Conservation (phyloP, 768 basidiomycete genomes). For the Tephrocybe rancida region DNA sequence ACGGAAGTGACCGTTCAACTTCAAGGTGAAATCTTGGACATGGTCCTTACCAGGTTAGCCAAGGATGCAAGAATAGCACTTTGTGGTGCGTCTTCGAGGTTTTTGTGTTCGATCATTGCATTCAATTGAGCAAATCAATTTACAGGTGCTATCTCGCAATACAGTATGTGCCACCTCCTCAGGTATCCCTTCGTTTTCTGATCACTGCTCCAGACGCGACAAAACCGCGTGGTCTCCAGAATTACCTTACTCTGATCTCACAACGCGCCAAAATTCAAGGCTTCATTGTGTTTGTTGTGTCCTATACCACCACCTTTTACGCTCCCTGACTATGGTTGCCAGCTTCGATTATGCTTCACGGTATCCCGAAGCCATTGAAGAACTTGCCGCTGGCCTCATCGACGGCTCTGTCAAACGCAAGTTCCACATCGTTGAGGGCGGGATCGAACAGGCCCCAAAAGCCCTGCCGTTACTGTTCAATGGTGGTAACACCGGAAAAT, state of each 20-base stretch:
- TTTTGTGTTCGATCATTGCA: background rate
- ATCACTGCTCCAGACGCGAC: constrained; percentile 44
- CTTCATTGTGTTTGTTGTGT: constrained; percentile 67
- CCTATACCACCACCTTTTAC: background rate
- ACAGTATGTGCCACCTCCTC: constrained; percentile 52
- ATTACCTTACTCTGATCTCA: constrained; percentile 69
- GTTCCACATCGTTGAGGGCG: constrained; percentile 76
- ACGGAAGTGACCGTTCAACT: constrained; percentile 4
- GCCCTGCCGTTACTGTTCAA: constrained; percentile 73
- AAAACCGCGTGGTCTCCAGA: constrained; percentile 66
- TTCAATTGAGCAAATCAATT: constrained; percentile 1
- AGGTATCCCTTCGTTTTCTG: background rate
- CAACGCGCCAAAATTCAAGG: constrained; percentile 83
- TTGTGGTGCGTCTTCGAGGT: constrained; percentile 69
- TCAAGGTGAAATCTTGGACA: constrained; percentile 79
- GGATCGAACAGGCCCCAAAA: constrained; percentile 71
- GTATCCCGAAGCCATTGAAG: constrained; percentile 58
- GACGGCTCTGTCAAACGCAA: constrained; percentile 78
- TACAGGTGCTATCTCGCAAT: constrained; percentile 81
- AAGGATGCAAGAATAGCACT: constrained; percentile 75
- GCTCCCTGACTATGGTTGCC: background rate
- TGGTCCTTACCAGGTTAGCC: constrained; percentile 75
- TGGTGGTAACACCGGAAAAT: constrained; percentile 80
- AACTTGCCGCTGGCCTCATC: constrained; percentile 57
- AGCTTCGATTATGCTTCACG: constrained; percentile 76